A percentile compares a stretch with the other conserved stretches of the same genome.
phyloP scores from a whole-genome alignment of 805 yeast species.

The Spathaspora hagerdaliae region DNA sequence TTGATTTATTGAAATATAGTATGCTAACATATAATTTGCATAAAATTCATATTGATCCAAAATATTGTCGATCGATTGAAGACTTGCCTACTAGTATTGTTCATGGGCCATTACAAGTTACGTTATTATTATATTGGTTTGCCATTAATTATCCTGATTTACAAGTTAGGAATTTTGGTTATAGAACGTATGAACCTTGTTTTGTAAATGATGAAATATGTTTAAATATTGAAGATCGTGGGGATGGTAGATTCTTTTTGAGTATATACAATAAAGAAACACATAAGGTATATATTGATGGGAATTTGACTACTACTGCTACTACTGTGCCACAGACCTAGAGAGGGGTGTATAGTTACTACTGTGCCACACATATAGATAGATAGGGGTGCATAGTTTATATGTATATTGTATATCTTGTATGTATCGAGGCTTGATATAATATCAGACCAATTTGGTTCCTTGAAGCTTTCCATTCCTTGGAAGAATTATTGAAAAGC shows the following conservation, averaged over 20 bases:
- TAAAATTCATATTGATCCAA: slow-evolving; percentile 68
- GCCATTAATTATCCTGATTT: slow-evolving; percentile 9
- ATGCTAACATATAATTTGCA: slow-evolving; percentile 82
- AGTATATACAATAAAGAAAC: slow-evolving; percentile 1
- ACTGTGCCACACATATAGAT: too few species aligned
- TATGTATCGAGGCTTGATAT: too few species aligned
- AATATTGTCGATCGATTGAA: slow-evolving; percentile 53
- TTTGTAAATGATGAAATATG: slow-evolving; percentile 33
- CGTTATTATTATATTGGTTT: slow-evolving; percentile 55
- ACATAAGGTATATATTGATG: slow-evolving; percentile 1
- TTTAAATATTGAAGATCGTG: background rate
- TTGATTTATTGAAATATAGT: slow-evolving; percentile 59
- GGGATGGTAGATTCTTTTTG: background rate
- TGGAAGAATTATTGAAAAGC: too few species aligned
- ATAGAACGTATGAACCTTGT: slow-evolving; percentile 49
- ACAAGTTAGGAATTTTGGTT: slow-evolving; percentile 32
- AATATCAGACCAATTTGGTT: too few species aligned
- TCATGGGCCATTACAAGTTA: slow-evolving; percentile 79
- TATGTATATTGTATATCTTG: too few species aligned
- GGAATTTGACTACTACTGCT: background rate
- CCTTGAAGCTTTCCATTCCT: too few species aligned
- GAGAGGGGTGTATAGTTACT: background rate
- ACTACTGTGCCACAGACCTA: background rate
- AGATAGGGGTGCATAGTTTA: too few species aligned
- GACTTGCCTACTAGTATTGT: slow-evolving; percentile 58